Evolutionary conservation across 2,329 filamentous ascomycete genomes (phyloP).

Genomic region (Chaetoscypha palmicola): DNA sequence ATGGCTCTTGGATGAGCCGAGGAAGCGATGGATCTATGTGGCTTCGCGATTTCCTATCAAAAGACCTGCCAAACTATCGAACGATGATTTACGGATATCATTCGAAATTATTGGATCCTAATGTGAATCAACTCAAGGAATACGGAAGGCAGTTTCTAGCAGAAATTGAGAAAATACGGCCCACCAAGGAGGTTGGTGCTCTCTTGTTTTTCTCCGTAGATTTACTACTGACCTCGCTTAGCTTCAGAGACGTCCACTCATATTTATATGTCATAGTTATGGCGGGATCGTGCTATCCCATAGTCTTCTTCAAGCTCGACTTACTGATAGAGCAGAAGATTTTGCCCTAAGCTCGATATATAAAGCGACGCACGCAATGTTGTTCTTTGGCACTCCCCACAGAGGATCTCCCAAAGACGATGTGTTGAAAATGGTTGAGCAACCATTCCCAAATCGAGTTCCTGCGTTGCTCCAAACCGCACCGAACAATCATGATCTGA

Average conservation of each 20-base stretch:
- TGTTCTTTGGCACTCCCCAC: conserved; percentile 35
- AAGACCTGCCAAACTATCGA: conserved; percentile 27
- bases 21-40: conserved; percentile 26
- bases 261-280: conserved; percentile 36
- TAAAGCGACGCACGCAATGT: conserved; percentile 32
- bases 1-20: conserved; percentile 29
- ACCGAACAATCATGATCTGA: no score
- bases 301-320: conserved; percentile 8
- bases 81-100: conserved; percentile 34
- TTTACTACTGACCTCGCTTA: conserved; percentile 6
- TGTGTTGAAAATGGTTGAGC: no score
- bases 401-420: no score
- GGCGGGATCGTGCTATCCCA: conserved; percentile 36
- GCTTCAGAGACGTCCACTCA: conserved; percentile 31
- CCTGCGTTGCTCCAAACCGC: no score
- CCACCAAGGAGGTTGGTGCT: conserved; percentile 21
- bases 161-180: conserved; percentile 21
- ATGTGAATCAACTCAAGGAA: conserved; percentile 15
- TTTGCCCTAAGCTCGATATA: conserved; percentile 19
- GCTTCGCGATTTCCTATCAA: conserved; percentile 28
- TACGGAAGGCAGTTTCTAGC: conserved; percentile 12
- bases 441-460: no score
- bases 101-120: conserved; percentile 27
- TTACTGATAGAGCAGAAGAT: not conserved
- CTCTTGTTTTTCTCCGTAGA: no score